Conservation (phyloP, 495 filamentous ascomycete species). For the Xylaria curta region DNA sequence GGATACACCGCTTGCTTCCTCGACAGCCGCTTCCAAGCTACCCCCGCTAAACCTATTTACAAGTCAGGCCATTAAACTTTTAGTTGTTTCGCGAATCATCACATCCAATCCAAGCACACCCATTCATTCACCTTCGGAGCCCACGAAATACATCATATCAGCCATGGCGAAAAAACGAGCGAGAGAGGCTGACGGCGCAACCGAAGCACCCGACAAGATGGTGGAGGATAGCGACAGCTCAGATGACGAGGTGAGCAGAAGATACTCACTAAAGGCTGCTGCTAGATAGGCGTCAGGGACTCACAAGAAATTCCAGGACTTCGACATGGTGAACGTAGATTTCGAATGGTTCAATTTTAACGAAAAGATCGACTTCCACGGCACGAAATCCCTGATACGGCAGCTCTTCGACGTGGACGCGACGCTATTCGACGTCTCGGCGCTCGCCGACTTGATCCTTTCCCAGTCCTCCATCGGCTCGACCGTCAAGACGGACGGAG, state of each 20-base stretch:
- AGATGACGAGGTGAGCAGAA: conserved; percentile 46
- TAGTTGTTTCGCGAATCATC: neutral
- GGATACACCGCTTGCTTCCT: conserved; percentile 30
- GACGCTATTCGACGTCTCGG: conserved; percentile 83
- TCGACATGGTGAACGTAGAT: conserved; percentile 91
- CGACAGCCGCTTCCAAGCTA: neutral
- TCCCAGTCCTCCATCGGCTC: conserved; percentile 89
- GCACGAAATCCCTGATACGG: conserved; percentile 85
- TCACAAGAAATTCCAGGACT: conserved; percentile 63
- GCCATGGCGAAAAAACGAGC: conserved; percentile 56
- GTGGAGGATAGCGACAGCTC: conserved; percentile 59
- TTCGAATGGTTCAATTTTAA: conserved; percentile 99
- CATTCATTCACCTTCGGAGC: conserved; percentile 11
- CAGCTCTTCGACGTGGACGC: conserved; percentile 94
- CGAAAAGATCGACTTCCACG: conserved; percentile 89
- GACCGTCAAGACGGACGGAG: conserved; percentile 93
- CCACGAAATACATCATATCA: neutral
- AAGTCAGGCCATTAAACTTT: neutral
- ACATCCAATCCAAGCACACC: neutral
- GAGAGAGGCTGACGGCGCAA: conserved; percentile 52
- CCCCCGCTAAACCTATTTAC: neutral
- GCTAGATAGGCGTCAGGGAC: neutral
- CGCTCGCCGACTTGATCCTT: conserved; percentile 83
- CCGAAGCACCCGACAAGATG: conserved; percentile 51
- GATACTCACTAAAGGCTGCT: neutral